Percentiles rank a stretch among this genome's conserved stretches.
phyloP scores from a whole-genome alignment of 108 stramenopile species.

The Cyclostephanos tholiformis region DNA sequence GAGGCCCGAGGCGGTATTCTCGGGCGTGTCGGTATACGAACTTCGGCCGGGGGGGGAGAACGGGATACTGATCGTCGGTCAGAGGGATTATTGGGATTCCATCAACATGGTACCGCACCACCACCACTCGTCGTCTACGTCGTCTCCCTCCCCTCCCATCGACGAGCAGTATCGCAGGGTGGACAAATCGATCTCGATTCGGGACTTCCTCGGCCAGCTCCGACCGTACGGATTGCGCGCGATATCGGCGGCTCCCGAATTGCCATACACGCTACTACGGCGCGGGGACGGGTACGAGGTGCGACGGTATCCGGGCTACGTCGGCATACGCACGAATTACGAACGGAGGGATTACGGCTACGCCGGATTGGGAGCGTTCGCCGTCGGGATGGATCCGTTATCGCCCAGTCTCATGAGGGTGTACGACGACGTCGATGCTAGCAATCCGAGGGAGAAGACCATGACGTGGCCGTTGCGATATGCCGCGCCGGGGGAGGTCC shows the following conservation, averaged over 20 bases:
- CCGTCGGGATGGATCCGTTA: constrained; percentile 69
- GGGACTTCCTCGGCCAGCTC: constrained; percentile 83
- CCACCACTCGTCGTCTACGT: background rate
- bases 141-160: constrained; percentile 13
- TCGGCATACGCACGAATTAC: constrained; percentile 66
- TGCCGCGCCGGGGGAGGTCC: constrained; percentile 61
- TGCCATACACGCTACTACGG: constrained; percentile 83
- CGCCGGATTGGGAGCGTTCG: constrained; percentile 72
- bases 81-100: constrained; percentile 95
- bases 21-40: constrained; percentile 92
- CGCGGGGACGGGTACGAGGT: constrained; percentile 84
- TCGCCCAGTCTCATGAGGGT: constrained; percentile 84
- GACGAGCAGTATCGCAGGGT: constrained; percentile 63
- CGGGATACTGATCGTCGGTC: constrained; percentile 68
- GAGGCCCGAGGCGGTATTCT: constrained; percentile 90
- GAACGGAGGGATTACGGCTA: constrained; percentile 83
- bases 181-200: constrained; percentile 58
- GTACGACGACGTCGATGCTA: constrained; percentile 55
- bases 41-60: constrained; percentile 56
- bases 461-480: constrained; percentile 89
- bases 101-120: constrained; percentile 71
- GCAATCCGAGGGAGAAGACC: constrained; percentile 46
- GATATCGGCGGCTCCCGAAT: constrained; percentile 67
- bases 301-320: constrained; percentile 73
- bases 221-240: constrained; percentile 67